These are phyloP conservation scores for Stereum hirsutum DNA, from an alignment of 1,284 basidiomycete species.

Conservation along the genomic window DNA sequence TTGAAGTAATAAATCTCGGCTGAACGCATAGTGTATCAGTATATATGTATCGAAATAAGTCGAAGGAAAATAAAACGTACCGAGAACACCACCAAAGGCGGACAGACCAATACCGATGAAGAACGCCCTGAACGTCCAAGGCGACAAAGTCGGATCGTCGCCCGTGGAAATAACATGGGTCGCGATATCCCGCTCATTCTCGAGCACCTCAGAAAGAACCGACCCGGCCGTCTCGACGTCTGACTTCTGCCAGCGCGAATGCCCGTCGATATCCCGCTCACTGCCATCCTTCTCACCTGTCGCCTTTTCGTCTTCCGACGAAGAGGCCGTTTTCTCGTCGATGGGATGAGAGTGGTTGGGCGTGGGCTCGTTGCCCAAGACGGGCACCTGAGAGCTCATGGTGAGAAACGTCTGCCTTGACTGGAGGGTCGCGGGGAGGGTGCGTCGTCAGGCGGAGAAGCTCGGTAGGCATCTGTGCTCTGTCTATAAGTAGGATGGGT, in stretches of 20 bases:
- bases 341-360: too few relatives aligned
- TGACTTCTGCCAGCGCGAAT: too few relatives aligned
- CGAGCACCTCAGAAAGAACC: constrained; percentile 23
- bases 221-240: constrained; percentile 24
- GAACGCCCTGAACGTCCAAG: constrained; percentile 11
- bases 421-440: too few relatives aligned
- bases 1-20: constrained; percentile 18
- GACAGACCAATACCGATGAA: constrained; percentile 26
- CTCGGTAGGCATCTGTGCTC: too few relatives aligned
- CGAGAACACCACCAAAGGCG: constrained; percentile 18
- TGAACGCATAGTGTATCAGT: not conserved
- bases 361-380: too few relatives aligned
- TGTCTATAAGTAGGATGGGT: too few relatives aligned
- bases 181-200: constrained; percentile 37
- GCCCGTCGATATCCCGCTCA: too few relatives aligned
- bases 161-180: constrained; percentile 40
- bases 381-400: too few relatives aligned
- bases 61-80: constrained; percentile 6
- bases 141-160: constrained; percentile 12
- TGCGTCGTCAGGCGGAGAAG: too few relatives aligned
- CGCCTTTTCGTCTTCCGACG: constrained; percentile 18
- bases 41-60: not conserved
- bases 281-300: constrained; percentile 19
- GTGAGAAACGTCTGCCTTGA: too few relatives aligned
- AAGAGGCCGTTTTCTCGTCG: not conserved